phyloP scores from a whole-genome alignment of 2,329 filamentous ascomycete genomes.

The Monosporascus sp. region DNA sequence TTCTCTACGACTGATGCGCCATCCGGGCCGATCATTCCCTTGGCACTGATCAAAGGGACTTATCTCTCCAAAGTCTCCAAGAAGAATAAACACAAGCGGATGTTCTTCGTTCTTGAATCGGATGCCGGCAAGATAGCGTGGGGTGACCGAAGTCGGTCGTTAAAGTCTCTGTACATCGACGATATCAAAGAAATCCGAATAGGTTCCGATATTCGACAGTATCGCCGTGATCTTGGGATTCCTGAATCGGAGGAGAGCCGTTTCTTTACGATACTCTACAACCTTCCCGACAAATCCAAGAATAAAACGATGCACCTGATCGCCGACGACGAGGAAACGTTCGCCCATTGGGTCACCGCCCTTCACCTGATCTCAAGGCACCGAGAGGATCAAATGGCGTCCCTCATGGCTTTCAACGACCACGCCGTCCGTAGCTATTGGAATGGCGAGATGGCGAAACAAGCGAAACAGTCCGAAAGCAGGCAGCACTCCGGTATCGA shows the following conservation, averaged over 20 bases:
- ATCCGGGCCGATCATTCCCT: conserved; percentile 69
- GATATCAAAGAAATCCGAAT: conserved; percentile 88
- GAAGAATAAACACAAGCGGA: conserved; percentile 67
- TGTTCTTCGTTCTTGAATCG: conserved; percentile 69
- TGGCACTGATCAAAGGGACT: conserved; percentile 72
- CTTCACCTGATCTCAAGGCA: conserved; percentile 81
- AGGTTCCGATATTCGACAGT: conserved; percentile 79
- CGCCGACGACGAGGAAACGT: conserved; percentile 65
- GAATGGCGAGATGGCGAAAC: conserved; percentile 74
- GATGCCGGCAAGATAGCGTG: conserved; percentile 83
- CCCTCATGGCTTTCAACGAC: conserved; percentile 78
- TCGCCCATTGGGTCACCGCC: conserved; percentile 76
- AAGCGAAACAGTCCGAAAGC: conserved; percentile 59
- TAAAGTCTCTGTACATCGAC: conserved; percentile 88
- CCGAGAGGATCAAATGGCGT: conserved; percentile 84
- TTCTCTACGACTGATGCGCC: conserved; percentile 33
- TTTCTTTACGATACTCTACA: conserved; percentile 90
- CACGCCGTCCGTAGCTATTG: conserved; percentile 80
- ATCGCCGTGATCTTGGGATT: conserved; percentile 76
- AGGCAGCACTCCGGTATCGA: conserved; percentile 48
- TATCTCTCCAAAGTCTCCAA: conserved; percentile 78
- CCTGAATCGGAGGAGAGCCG: conserved; percentile 60
- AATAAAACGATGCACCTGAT: conserved; percentile 86
- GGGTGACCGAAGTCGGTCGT: conserved; percentile 66
- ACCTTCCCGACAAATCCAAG: conserved; percentile 70